Evolutionary conservation across 257 asterid species (phyloP), one percentile per base, ranked within the genome.

Genomic region (Paraleonurus japonicus): DNA sequence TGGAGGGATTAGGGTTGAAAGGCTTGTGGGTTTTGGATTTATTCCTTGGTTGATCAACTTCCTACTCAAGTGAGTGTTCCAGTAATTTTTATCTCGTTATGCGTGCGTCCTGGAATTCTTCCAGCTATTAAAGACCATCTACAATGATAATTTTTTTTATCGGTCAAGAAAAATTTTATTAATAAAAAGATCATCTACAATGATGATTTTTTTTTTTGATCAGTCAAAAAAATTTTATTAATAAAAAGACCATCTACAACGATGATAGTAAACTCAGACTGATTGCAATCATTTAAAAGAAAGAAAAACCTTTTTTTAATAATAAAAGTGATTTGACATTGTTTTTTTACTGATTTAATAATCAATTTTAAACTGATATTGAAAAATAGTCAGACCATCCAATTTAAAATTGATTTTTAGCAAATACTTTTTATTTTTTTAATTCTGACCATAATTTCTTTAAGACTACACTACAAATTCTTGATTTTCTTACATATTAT

Each of bases 41-140:
- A 90, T 85, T 22, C 96, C 95, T 83, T 88, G 91, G 74, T 78
- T 83, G 22, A 90, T 86, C 53, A 90, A 62, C 78, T 89, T 89
- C 67, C 85, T 84, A 73, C 87, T 79, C 10, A 89, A 85, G 71
- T 85, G 90, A 17, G 90, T 89, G 78, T 89, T 89, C 90, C 96
- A 89, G 27, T 87, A 89, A 57, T 89, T 89, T 89, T 85, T 35
- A 89, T 87, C 77, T 89, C 92, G 37, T 87, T 87, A 58, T 89
- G 92, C 0, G 96, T 87, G 2, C 94, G 78, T 8, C 96, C 90
- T 0, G 94, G 96, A 53, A 89, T 87, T 72, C 95, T 84, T 58
- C 96, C 93, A 0, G 96, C 95, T 80, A 90, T 90, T 74, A 90
- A 60, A 0, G 93, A 90, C 96, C 95, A 90, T 74, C 96, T 88